phyloP scores from a whole-genome alignment of 257 asterid species.

The Ilex aquifolium region DNA sequence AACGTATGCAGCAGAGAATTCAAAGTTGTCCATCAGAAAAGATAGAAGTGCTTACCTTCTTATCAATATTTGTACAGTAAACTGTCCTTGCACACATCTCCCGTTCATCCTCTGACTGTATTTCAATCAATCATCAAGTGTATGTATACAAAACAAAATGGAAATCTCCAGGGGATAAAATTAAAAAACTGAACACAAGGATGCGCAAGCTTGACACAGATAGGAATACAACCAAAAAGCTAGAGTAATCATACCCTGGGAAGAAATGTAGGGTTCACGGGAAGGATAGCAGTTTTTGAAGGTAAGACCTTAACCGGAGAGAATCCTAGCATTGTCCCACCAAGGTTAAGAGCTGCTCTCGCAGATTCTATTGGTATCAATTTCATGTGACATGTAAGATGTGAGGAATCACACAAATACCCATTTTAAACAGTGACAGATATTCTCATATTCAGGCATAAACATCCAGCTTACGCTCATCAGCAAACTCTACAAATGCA shows the following conservation, averaged over 20 bases:
- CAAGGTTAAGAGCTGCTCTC: constrained; percentile 56
- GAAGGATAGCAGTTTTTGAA: constrained; percentile 95
- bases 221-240: background rate
- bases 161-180: background rate
- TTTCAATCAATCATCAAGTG: constrained; percentile 5
- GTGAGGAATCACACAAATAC: too few species aligned
- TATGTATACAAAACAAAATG: background rate
- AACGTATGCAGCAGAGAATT: background rate
- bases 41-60: constrained; percentile 42
- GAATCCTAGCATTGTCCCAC: constrained; percentile 71
- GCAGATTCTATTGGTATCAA: constrained; percentile 60
- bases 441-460: background rate
- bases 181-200: background rate
- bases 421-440: background rate
- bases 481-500: constrained; percentile 93
- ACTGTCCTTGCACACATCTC: constrained; percentile 99
- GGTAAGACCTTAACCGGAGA: constrained; percentile 84
- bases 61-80: constrained; percentile 91
- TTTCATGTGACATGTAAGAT: constrained; percentile 4
- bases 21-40: background rate
- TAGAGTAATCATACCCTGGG: constrained; percentile 56
- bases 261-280: constrained; percentile 91
- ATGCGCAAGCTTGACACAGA: too few species aligned
- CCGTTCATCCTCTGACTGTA: constrained; percentile 90
- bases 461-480: constrained; percentile 58